A percentile compares a stretch with the other conserved stretches of the same genome.
Evolutionary conservation across 2,329 filamentous ascomycete genomes (phyloP).

Genomic region (Rugonectria rugulosa): DNA sequence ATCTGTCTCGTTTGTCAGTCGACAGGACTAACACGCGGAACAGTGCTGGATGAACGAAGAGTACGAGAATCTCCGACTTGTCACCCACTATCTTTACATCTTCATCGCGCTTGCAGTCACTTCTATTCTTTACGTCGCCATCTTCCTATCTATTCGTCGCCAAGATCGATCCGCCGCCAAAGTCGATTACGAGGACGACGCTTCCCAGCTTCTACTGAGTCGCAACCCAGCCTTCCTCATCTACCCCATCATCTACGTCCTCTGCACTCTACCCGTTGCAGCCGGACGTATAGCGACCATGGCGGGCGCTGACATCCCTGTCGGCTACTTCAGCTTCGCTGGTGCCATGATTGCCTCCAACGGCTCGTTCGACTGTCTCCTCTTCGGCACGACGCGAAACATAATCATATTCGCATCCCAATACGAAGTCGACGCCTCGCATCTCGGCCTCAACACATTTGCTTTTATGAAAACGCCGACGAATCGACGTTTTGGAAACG

Average conservation of each 20-base stretch:
- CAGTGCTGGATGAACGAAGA: conserved; percentile 70
- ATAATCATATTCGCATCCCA: conserved; percentile 57
- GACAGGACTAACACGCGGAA: conserved; percentile 15
- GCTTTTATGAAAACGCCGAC: conserved; percentile 54
- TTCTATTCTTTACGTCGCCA: conserved; percentile 48
- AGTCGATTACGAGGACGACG: conserved; percentile 20
- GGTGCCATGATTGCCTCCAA: conserved; percentile 66
- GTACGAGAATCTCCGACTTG: conserved; percentile 62
- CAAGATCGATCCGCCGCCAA: conserved; percentile 26
- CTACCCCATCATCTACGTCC: conserved; percentile 73
- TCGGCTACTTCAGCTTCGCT: conserved; percentile 65
- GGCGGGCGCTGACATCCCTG: conserved; percentile 58
- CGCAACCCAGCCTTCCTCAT: conserved; percentile 66
- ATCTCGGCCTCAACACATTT: conserved; percentile 61
- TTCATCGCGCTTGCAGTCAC: conserved; percentile 53
- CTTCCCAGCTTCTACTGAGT: conserved; percentile 27
- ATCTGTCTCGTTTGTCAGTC: neutral
- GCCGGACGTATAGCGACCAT: conserved; percentile 70
- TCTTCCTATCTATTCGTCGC: conserved; percentile 49
- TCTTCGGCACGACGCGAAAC: conserved; percentile 61
- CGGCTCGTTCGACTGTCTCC: conserved; percentile 61
- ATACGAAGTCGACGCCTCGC: conserved; percentile 48
- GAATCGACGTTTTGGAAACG: conserved; percentile 51
- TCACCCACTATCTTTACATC: conserved; percentile 72
- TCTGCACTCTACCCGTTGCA: conserved; percentile 73